A percentile compares a stretch with the other conserved stretches of the same genome.
Evolutionary conservation across 176 grass and related monocot genomes (phyloP).

Genomic region (Aegilops speltoides): DNA sequence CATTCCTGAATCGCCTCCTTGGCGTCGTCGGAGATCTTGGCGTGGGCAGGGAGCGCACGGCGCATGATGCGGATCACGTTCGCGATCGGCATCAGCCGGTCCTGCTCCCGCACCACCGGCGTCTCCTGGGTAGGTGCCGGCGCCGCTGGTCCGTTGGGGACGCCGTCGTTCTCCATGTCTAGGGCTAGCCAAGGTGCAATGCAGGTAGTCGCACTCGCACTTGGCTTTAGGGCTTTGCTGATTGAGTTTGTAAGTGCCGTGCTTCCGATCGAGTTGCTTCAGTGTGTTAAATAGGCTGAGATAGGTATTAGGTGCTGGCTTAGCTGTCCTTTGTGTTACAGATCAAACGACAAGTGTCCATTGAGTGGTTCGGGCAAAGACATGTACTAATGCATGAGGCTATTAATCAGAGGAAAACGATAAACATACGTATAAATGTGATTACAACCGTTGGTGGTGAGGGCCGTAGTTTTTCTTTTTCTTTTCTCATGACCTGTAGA

Average conservation of each 20-base stretch:
- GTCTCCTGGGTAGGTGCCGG: not conserved
- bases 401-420: not conserved
- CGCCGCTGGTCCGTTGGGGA: not conserved
- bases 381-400: not conserved
- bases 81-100: constrained; percentile 58
- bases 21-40: constrained; percentile 74
- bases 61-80: constrained; percentile 85
- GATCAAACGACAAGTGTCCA: too few relatives aligned
- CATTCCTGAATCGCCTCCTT: constrained; percentile 77
- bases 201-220: not conserved
- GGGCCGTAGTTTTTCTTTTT: not conserved
- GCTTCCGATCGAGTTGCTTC: not conserved
- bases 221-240: not conserved
- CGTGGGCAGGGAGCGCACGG: constrained; percentile 46
- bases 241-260: not conserved
- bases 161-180: not conserved
- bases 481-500: too few relatives aligned
- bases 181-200: not conserved
- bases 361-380: not conserved
- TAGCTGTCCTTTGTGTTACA: not conserved
- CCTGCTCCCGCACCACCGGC: constrained; percentile 49
- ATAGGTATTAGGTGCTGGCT: not conserved
- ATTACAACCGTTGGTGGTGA: not conserved
- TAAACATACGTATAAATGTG: not conserved
- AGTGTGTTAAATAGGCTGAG: constrained; percentile 15